Evolutionary conservation across 306 rosid genomes (phyloP).

Genomic region (Cucumis melo): DNA sequence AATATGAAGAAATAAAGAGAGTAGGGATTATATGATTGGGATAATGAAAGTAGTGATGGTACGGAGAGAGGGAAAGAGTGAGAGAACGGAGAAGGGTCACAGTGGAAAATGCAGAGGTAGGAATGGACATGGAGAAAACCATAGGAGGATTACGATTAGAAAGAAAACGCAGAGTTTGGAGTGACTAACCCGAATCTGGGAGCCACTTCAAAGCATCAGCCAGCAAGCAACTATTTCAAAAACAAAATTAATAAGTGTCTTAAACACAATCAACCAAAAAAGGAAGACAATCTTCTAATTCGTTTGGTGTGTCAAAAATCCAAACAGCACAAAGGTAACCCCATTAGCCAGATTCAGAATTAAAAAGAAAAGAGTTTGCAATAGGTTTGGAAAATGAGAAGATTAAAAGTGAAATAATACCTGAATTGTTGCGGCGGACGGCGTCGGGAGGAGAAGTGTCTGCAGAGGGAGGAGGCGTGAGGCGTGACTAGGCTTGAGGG

Average conservation of each 20-base stretch:
- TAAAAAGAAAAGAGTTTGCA: not conserved
- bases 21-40: not conserved
- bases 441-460: too few species aligned
- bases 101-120: constrained; percentile 10
- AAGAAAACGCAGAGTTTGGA: not conserved
- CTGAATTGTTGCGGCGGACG: constrained; percentile 13
- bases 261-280: not conserved
- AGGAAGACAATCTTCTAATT: not conserved
- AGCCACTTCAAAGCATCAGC: not conserved
- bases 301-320: not conserved
- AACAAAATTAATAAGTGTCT: not conserved
- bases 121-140: constrained; percentile 6
- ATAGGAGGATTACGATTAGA: not conserved
- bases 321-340: not conserved
- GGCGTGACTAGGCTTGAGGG: too few species aligned
- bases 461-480: too few species aligned
- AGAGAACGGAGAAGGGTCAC: constrained; percentile 13
- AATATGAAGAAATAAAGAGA: not conserved
- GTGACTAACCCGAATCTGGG: too few species aligned
- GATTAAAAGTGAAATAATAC: constrained; percentile 12
- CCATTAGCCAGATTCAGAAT: not conserved
- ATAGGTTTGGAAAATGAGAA: not conserved
- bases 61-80: constrained; percentile 9
- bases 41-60: not conserved
- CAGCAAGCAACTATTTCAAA: not conserved